A percentile compares a stretch with the other conserved stretches of the same genome.
These are phyloP conservation scores for Suhomyces chickasaworum DNA, from an alignment of 1,139 yeast genomes.

Conservation along the genomic window DNA sequence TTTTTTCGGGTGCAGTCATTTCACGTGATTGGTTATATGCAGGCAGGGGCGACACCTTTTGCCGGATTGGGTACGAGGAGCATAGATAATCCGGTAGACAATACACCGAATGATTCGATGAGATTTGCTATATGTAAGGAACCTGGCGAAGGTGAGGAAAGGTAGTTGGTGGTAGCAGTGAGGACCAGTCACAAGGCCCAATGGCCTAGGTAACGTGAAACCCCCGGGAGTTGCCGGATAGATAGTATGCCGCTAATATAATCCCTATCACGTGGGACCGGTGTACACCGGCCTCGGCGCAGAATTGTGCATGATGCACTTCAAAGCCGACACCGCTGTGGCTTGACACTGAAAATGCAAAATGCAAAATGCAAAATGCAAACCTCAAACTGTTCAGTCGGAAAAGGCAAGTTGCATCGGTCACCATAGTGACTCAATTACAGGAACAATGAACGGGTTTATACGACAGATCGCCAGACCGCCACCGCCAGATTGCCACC, in stretches of 20 bases:
- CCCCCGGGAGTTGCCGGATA: too few species aligned
- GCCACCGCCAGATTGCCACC: too few species aligned
- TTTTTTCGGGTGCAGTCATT: constrained; percentile 1
- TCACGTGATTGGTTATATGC: not conserved
- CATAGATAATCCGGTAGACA: not conserved
- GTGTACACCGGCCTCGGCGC: not conserved
- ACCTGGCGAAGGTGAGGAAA: not conserved
- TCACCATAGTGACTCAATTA: not conserved
- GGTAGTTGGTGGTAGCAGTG: too few species aligned
- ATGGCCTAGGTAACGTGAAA: too few species aligned
- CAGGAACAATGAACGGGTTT: not conserved
- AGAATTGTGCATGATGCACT: not conserved
- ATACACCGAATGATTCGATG: not conserved
- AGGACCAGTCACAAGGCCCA: too few species aligned
- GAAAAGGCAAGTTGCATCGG: constrained; percentile 1
- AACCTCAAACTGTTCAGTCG: not conserved
- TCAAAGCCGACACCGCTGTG: not conserved
- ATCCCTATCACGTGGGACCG: not conserved
- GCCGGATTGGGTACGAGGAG: not conserved
- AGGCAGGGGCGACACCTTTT: not conserved
- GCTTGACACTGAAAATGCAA: not conserved
- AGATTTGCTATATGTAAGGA: not conserved
- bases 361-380: too few species aligned
- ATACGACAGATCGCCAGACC: too few species aligned
- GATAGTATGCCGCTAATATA: too few species aligned